Evolutionary conservation across 257 asterid genomes (phyloP).

Genomic region (Orobanche coerulescens): DNA sequence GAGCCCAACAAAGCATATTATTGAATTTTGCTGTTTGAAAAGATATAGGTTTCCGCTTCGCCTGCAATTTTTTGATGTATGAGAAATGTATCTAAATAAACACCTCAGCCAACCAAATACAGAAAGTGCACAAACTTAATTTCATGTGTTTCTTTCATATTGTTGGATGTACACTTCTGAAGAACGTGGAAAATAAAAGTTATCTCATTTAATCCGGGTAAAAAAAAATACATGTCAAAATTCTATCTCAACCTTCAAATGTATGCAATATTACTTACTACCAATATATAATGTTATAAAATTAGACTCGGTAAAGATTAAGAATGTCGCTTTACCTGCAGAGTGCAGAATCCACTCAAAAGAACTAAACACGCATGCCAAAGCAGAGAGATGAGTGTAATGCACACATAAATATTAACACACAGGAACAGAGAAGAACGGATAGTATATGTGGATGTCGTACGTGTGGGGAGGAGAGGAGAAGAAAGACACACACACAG

Average conservation of each 20-base stretch:
- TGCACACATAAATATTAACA: not conserved
- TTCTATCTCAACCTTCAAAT: too few relatives aligned
- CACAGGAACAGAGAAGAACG: not conserved
- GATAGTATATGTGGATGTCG: not conserved
- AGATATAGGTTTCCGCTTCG: conserved; percentile 59
- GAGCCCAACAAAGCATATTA: conserved; percentile 46
- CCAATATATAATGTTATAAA: not conserved
- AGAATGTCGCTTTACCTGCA: not conserved
- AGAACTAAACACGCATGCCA: not conserved
- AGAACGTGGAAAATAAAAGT: not conserved
- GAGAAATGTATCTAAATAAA: conserved; percentile 9
- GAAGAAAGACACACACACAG: too few relatives aligned
- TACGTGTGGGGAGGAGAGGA: too few relatives aligned
- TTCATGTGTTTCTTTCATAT: not conserved
- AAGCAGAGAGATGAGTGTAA: not conserved
- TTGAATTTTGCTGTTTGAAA: conserved; percentile 46
- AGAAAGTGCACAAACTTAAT: not conserved
- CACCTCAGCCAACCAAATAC: conserved; percentile 11
- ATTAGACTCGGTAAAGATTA: not conserved
- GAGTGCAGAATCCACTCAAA: not conserved
- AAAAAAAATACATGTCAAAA: too few relatives aligned
- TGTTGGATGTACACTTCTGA: not conserved
- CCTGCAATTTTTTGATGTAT: conserved; percentile 41
- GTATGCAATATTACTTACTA: not conserved
- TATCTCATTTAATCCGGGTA: not conserved